phyloP scores from a whole-genome alignment of 116 monocot genomes.

The Trichopus zeylanicus region DNA sequence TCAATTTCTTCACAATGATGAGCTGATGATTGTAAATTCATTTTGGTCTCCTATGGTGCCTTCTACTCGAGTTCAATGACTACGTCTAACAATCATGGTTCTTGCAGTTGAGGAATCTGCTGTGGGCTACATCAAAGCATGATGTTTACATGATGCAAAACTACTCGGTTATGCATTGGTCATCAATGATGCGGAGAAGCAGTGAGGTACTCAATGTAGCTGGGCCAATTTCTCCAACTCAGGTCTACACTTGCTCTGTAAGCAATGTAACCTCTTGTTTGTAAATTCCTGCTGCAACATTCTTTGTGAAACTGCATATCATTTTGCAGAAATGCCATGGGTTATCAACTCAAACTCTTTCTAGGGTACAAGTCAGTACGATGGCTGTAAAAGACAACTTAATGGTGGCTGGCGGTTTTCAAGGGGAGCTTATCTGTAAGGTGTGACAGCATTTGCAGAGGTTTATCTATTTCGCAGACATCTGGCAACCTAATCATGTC shows the following conservation, averaged over 20 bases:
- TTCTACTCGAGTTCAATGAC: no score
- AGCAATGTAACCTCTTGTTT: background rate
- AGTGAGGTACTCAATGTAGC: constrained; percentile 66
- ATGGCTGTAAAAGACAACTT: constrained; percentile 63
- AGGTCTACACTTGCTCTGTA: constrained; percentile 19
- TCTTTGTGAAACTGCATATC: background rate
- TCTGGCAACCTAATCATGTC: no score
- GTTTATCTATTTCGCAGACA: no score
- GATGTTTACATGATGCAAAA: constrained; percentile 67
- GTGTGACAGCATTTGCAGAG: constrained; percentile 24
- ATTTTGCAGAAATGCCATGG: constrained; percentile 24
- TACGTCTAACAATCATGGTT: constrained; percentile 3
- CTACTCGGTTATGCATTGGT: constrained; percentile 83
- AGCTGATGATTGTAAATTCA: no score
- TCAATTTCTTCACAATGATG: no score
- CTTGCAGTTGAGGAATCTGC: constrained; percentile 78
- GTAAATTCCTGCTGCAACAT: background rate
- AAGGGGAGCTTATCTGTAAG: constrained; percentile 86
- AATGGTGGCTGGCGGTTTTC: constrained; percentile 79
- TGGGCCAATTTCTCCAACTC: constrained; percentile 38
- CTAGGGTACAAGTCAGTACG: constrained; percentile 65
- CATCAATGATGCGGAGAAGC: constrained; percentile 35
- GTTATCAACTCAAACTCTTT: constrained; percentile 24
- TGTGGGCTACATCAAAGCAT: constrained; percentile 93
- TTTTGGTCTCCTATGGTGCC: no score